Base-by-base conservation (phyloP, 495 filamentous ascomycete genomes). In the Astrothelium macrocarpum region DNA sequence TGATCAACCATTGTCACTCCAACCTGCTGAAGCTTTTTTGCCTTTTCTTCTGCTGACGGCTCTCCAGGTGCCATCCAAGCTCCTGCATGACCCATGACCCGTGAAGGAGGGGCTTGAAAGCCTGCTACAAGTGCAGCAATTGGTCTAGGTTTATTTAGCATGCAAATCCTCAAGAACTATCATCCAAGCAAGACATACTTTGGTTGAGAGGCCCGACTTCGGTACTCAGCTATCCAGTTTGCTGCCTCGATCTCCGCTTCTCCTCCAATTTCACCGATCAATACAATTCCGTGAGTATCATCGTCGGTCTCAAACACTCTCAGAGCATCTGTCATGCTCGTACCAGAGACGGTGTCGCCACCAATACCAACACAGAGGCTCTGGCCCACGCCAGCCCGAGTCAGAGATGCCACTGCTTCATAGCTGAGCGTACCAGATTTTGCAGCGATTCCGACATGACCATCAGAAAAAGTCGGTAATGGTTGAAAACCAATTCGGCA, bases 401-500 rank as follows among this genome's bases (percentile, higher is more conserved):
- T 91, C 1, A 90, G 87, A 1, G 89, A 90, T 4, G 87, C 92
- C 9, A 93, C 90, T 23, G 90, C 86, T 73, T 95, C 91, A 67
- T 96, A 96, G 61, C 87, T 90, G 32, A 97, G 73, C 1, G 91
- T 96, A 0, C 91, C 90, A 0, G 91, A 95, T 72, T 93, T 95
- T 16, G 90, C 88, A 9, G 91, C 81, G 59, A 97, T 92, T 0
- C 89, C 90, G 49, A 97, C 79, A 60, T 82, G 79, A 0, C 92
- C 91, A 0, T 89, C 84, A 0, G 77, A 71, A 61, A 94, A 94
- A 59, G 85, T 90, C 0, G 87, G 83, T 28, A 94, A 73, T 0
- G 91, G 91, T 72, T 95, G 90, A 71, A 95, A 94, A 0, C 91
- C 90, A 68, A 95, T 92, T 45, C 90, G 84, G 69, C 91, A 95